Evolutionary conservation across 1,139 yeast genomes (phyloP).

Genomic region (Candida freyschussii): DNA sequence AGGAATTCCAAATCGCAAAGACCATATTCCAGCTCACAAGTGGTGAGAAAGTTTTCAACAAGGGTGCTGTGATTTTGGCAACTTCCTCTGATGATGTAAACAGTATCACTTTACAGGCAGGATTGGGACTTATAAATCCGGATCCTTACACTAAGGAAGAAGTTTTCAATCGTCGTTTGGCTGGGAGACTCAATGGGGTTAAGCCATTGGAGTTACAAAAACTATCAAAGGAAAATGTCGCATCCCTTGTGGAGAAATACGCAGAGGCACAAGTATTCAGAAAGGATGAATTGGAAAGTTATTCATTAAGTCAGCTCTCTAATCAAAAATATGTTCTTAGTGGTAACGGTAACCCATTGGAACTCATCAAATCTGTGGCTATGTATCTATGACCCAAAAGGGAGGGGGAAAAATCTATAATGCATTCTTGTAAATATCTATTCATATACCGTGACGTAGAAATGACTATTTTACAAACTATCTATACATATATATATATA

Average conservation of each 20-base stretch:
- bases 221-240: conserved; percentile 51
- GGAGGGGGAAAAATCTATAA: neutral
- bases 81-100: conserved; percentile 45
- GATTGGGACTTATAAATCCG: conserved; percentile 48
- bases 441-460: too few relatives aligned
- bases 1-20: conserved; percentile 63
- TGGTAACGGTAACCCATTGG: conserved; percentile 81
- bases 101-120: conserved; percentile 56
- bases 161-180: conserved; percentile 52
- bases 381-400: conserved; percentile 14
- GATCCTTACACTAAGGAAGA: conserved; percentile 51
- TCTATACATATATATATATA: too few relatives aligned
- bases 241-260: conserved; percentile 49
- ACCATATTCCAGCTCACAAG: conserved; percentile 51
- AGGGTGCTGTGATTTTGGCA: conserved; percentile 68
- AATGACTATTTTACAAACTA: too few relatives aligned
- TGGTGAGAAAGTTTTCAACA: conserved; percentile 45
- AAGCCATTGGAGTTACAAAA: conserved; percentile 44
- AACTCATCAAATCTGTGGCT: conserved; percentile 47
- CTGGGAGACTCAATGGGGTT: conserved; percentile 44
- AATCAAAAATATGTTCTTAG: conserved; percentile 55
- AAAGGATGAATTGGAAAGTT: conserved; percentile 34
- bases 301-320: conserved; percentile 33
- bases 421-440: too few relatives aligned
- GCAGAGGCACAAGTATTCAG: conserved; percentile 51